Base-by-base conservation (phyloP, 2,329 filamentous ascomycete genomes). In the Cadophora sp. region DNA sequence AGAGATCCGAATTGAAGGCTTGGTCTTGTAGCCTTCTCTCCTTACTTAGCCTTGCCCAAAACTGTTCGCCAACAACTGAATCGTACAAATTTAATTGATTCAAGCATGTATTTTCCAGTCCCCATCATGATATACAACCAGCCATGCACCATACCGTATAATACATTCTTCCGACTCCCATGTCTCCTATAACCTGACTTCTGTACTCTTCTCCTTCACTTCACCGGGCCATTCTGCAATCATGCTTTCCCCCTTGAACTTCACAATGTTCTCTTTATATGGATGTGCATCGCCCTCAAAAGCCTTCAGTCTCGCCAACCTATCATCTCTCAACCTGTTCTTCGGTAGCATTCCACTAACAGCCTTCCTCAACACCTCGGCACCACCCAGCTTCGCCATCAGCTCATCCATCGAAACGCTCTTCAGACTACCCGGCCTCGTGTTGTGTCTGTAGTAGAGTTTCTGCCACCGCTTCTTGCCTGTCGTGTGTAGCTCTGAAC, bases 281-380 rank as follows among this genome's bases (percentile, higher is more conserved):
- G 96, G 97, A 83, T 99, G 94, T 27, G 89, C 89, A 48, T 88
- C 85, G n/a, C 95, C 94, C 82, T 99, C 97, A 80, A 97, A 99
- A 6, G 92, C 94, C 87, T 98, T 99, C 79, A 99, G 82, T 74
- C 96, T 86, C 46, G 90, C 93, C 82, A 99, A 83, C 72, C 97
- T 84, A 84, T 93, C 92, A 79, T 97, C 94, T 76, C 95, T 85
- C 77, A 99, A 82, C 76, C 94, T 84, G 82, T 99, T 99, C 87
- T 99, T 99, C 64, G 96, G 96, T 81, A 99, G 81, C 96, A 99
- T 99, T 60, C 97, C 97, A 78, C 92, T 91, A 50, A 99, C 97
- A 1, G 97, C 96, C 80, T 94, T 92, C 77, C 93, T 86, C 79
- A 99, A 81, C 46, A 99, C 90, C 85, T 99, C 96, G 46, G 91